Percentiles rank a stretch among this genome's conserved stretches.
Conservation (phyloP, 306 rosid genomes). For the Macrotyloma uniflorum region DNA sequence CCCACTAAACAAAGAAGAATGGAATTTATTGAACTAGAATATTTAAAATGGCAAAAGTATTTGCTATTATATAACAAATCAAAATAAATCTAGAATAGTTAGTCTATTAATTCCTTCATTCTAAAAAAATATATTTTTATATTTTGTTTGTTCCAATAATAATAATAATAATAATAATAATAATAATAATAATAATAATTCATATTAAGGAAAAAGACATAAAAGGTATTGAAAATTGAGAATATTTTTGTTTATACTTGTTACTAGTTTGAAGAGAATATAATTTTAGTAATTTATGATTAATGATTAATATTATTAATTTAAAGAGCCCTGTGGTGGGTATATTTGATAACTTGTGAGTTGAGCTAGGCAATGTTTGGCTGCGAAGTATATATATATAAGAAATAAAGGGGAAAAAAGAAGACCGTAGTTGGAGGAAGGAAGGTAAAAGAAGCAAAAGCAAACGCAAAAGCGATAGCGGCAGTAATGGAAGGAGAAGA, state of each 20-base stretch:
- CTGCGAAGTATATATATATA: background rate
- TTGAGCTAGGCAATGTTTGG: background rate
- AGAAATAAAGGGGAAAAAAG: background rate
- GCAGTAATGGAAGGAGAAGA: conserved; percentile 78
- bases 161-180: no score
- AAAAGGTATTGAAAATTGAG: no score
- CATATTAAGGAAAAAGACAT: no score
- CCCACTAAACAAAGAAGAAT: background rate
- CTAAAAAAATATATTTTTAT: no score
- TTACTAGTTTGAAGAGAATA: no score
- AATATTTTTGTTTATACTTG: no score
- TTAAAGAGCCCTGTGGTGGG: background rate
- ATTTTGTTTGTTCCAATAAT: no score
- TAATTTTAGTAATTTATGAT: no score
- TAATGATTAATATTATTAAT: background rate
- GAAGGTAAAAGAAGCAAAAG: background rate
- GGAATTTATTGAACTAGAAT: background rate
- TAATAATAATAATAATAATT: no score
- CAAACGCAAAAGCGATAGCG: conserved; percentile 15
- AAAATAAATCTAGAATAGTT: background rate
- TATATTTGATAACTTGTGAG: background rate
- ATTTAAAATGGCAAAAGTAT: background rate
- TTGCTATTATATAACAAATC: background rate
- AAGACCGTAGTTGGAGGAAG: background rate
- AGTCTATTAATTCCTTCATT: background rate